Base-by-base conservation (phyloP, 2,329 filamentous ascomycete species). In the Microsporum audouinii region DNA sequence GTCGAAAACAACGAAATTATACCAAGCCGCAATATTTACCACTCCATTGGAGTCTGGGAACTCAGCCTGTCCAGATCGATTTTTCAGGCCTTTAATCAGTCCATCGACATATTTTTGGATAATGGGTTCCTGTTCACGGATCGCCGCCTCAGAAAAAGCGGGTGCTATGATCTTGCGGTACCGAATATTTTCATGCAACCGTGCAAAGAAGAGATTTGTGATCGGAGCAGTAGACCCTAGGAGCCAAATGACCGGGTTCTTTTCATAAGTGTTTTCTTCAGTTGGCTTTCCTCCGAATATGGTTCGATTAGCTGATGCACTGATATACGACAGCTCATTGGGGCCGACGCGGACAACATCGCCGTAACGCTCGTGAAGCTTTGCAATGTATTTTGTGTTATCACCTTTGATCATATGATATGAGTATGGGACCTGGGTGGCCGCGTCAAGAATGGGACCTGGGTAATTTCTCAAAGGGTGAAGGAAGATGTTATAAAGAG, bases 281-380 rank as follows among this genome's bases (percentile, higher is more conserved):
- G 6, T 47, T 27, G n/a, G 7, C 23, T 29, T 23, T 10, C 43
- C 43, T 3, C n/a, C 43, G 27, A 47, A 47, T 23, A 47, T 47
- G 23, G 23, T 47, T 47, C 43, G 43, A 8, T 47, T 47, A 4
- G 43, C 43, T 27, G 43, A 47, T 23, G 43, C n/a, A 17, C 43
- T 29, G 8, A 29, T 47, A 5, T 47, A 47, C 17, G 43, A 47
- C 17, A 47, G 10, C 23, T 71, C 70, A 34, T 68, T 63, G 0
- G 71, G 71, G 0, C 66, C 66, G 17, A 71, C 64, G 1, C 71
- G 70, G 3, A 73, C 67, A 1, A 71, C 62, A 8, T 65, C 53
- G 7, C 71, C 71, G 58, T 72, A 71, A 33, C 65, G 58, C 0
- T 69, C 64, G 58, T 72, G 71, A 7, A 71, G 60, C 1, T 41